Evolutionary conservation across 2,329 filamentous ascomycete genomes (phyloP), one percentile per base, ranked within the genome.

Genomic region (Cladosporium sp.): DNA sequence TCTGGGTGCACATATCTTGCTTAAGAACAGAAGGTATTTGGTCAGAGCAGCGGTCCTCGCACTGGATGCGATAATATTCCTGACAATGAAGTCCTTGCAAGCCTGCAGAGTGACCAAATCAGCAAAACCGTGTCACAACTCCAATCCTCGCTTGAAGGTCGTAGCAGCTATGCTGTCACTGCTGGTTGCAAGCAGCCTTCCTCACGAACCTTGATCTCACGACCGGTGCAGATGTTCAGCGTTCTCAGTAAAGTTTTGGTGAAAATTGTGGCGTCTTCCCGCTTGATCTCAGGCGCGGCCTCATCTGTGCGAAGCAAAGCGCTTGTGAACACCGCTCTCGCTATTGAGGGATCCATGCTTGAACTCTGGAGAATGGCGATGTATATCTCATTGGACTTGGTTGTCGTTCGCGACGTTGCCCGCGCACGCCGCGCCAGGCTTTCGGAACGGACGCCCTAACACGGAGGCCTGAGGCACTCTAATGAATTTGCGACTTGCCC

Each of bases 81-180:
- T 52, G 38, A 61, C 37, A 33, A 62, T 56, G 43, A 54, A 55
- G 38, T 52, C 14, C 48, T 54, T 63, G 57, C 60, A 61, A 35
- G 50, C 50, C 48, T 50, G 32, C 32, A 13, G n/a, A 38, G 5
- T 38, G 35, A 38, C 10, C 8, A 38, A 9, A 38, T 38, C 8
- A 38, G 35, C 13, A 4, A 14, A 38, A n/a, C 9, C 34, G 34
- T n/a, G 22, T 28, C 22, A 28, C 7, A 28, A 4, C 4, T 28
- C 7, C 22, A 2, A 28, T 28, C 7, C 1, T 28, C 7, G 22
- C 22, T 5, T 28, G 7, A 5, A 4, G 22, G 7, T 28, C 22
- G 22, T 28, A 28, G 22, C 22, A 28, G 22, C 22, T 7, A 28
- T 28, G 22, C 7, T 28, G 22, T 28, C 22, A 28, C 22, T 7